Percentiles rank a stretch among this genome's conserved stretches.
phyloP scores from a whole-genome alignment of 768 basidiomycete genomes.

The Pleurotus cornucopiae region DNA sequence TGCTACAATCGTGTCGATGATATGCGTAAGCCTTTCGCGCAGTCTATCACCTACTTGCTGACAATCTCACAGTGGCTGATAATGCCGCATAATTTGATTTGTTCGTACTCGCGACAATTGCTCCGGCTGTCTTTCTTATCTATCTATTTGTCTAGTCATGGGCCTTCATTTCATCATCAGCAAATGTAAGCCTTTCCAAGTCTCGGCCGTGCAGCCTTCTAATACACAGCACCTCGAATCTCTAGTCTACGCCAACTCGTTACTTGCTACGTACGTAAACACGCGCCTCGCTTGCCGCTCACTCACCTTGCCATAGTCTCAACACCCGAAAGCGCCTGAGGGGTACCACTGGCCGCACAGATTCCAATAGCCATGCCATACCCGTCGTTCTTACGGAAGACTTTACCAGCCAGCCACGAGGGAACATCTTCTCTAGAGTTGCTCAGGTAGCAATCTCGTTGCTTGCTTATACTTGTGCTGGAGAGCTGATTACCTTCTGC shows the following conservation, averaged over 20 bases:
- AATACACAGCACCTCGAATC: too few species aligned
- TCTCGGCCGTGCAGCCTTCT: neutral
- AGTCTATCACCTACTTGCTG: too few species aligned
- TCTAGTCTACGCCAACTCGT: slow-evolving; percentile 47
- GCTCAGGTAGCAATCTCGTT: neutral
- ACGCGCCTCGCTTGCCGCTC: slow-evolving; percentile 8
- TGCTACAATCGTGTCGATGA: slow-evolving; percentile 40
- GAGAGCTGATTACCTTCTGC: neutral
- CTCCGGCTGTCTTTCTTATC: neutral
- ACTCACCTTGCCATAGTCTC: slow-evolving; percentile 19
- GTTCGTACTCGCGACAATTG: neutral
- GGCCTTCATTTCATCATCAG: slow-evolving; percentile 50
- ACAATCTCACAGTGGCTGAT: slow-evolving; percentile 35
- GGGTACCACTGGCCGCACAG: neutral
- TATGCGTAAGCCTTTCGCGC: slow-evolving; percentile 30
- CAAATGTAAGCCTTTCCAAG: slow-evolving; percentile 32
- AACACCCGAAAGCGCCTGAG: slow-evolving; percentile 30
- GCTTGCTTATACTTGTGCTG: neutral
- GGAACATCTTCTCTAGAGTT: slow-evolving; percentile 3
- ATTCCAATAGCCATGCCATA: neutral
- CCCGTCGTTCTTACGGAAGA: slow-evolving; percentile 8
- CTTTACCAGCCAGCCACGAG: slow-evolving; percentile 1
- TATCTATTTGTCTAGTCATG: slow-evolving; percentile 25
- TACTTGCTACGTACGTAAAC: slow-evolving; percentile 39
- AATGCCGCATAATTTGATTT: slow-evolving; percentile 43